These are phyloP conservation scores for Passiflora organensis DNA, from an alignment of 345 rosid genomes.

Conservation along the genomic window DNA sequence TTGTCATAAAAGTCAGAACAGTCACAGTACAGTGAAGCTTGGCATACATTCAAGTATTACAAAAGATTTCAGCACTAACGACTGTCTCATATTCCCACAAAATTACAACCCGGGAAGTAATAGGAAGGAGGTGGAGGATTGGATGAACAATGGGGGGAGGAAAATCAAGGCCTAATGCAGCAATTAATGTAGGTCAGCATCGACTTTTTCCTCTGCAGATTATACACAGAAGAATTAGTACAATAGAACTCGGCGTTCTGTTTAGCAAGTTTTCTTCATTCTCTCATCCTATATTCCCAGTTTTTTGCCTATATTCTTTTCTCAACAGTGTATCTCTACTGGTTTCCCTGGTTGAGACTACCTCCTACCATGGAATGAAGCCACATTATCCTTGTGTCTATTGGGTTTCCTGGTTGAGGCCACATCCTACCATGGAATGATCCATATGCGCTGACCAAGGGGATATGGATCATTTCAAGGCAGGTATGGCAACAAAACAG, in stretches of 20 bases:
- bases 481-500: slow-evolving; percentile 7
- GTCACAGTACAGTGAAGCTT: background rate
- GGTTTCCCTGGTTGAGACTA: background rate
- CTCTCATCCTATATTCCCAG: background rate
- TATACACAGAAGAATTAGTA: slow-evolving; percentile 17
- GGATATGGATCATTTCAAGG: slow-evolving; percentile 32
- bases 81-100: background rate
- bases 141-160: slow-evolving; percentile 3
- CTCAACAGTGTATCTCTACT: background rate
- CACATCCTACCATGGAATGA: slow-evolving; percentile 23
- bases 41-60: background rate
- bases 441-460: slow-evolving; percentile 44
- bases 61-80: background rate
- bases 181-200: slow-evolving; percentile 75
- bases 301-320: background rate
- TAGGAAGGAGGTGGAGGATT: background rate
- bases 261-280: background rate
- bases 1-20: too few relatives aligned
- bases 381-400: too few relatives aligned
- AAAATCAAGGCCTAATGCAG: slow-evolving; percentile 57
- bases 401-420: background rate
- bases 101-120: background rate
- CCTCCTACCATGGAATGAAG: slow-evolving; percentile 25
- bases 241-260: background rate
- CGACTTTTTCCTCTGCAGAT: slow-evolving; percentile 80